Conservation (phyloP, 1,139 yeast genomes). For the Pichia sp. region DNA sequence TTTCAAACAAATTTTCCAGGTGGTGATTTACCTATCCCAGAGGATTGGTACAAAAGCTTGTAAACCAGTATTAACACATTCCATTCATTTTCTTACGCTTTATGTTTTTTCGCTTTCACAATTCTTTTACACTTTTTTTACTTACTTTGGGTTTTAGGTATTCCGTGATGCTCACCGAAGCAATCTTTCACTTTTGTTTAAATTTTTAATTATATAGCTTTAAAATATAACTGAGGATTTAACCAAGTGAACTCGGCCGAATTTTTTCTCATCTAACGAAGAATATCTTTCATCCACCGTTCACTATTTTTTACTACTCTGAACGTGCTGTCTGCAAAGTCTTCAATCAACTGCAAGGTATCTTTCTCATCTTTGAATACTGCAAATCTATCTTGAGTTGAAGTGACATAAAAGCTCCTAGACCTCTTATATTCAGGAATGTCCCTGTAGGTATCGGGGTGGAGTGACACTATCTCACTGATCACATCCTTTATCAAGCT, state of each 20-base stretch:
- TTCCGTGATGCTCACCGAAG: background rate
- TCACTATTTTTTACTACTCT: background rate
- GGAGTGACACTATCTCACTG: background rate
- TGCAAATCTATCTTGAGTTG: background rate
- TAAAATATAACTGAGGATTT: no score
- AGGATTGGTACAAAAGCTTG: constrained; percentile 15
- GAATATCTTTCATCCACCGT: background rate
- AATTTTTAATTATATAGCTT: background rate
- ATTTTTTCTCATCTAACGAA: no score
- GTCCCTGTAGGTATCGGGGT: background rate
- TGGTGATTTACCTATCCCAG: constrained; percentile 9
- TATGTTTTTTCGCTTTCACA: background rate
- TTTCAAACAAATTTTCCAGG: constrained; percentile 3
- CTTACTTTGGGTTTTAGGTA: background rate
- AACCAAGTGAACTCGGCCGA: no score
- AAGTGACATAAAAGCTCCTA: background rate
- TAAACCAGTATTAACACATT: background rate
- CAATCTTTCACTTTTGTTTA: background rate
- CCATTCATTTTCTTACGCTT: background rate
- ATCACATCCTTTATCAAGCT: background rate
- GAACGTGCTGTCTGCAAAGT: background rate
- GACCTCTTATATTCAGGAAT: background rate
- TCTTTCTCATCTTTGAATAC: background rate
- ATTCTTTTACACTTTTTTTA: background rate
- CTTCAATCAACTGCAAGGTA: background rate